These are phyloP conservation scores for Penicillium sp. DNA, from an alignment of 2,329 filamentous ascomycete species.

Conservation along the genomic window DNA sequence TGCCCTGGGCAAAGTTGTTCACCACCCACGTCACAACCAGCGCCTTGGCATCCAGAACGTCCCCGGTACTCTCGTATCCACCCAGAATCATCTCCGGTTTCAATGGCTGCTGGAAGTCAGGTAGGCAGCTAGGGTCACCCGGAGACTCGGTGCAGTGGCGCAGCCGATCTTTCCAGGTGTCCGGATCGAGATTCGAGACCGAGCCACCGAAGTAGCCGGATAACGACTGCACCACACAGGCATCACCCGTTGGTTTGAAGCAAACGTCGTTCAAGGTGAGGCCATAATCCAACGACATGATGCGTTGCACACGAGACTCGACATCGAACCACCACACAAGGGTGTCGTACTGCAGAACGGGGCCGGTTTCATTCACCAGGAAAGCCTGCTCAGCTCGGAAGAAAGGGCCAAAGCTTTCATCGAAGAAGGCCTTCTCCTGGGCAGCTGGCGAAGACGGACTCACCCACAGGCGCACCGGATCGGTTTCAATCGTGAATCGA, in stretches of 20 bases:
- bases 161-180: conserved; percentile 72
- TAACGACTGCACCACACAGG: conserved; percentile 91
- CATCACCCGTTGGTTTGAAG: conserved; percentile 87
- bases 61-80: conserved; percentile 65
- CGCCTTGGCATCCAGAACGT: conserved; percentile 73
- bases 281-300: conserved; percentile 69
- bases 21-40: conserved; percentile 95
- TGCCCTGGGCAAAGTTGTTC: conserved; percentile 77
- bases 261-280: conserved; percentile 81
- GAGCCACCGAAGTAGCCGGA: conserved; percentile 80
- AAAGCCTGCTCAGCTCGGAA: conserved; percentile 94
- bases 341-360: conserved; percentile 85
- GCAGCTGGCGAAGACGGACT: conserved; percentile 88
- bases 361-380: conserved; percentile 79
- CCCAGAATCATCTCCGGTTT: conserved; percentile 84
- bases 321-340: conserved; percentile 92
- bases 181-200: conserved; percentile 61
- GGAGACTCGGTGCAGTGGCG: conserved; percentile 75
- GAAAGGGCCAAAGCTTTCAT: conserved; percentile 90
- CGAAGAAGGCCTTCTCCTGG: conserved; percentile 91
- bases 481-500: conserved; percentile 82
- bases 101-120: conserved; percentile 85
- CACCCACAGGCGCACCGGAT: conserved; percentile 95
- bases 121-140: conserved; percentile 71
- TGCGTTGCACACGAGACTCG: conserved; percentile 71